phyloP scores from a whole-genome alignment of 176 grass and related monocot species.

The Aechmea fasciata region DNA sequence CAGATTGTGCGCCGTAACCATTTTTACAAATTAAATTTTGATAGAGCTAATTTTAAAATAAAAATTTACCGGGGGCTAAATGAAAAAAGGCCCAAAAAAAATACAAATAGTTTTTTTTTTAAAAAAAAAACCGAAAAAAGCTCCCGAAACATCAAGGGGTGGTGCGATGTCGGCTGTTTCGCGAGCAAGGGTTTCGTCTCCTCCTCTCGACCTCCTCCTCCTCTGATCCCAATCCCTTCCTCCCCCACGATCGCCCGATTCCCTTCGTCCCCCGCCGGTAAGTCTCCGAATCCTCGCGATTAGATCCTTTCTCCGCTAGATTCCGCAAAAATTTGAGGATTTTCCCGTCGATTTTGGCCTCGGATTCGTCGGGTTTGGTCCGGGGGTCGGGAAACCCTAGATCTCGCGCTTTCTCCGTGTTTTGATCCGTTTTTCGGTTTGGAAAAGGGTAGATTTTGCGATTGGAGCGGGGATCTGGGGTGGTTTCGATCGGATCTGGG shows the following conservation, averaged over 20 bases:
- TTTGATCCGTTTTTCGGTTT: background rate
- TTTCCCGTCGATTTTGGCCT: background rate
- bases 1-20: too few relatives aligned
- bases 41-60: too few relatives aligned
- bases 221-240: background rate
- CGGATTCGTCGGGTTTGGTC: background rate
- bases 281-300: background rate
- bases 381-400: background rate
- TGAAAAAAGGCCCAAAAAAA: too few relatives aligned
- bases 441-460: background rate
- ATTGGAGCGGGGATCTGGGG: background rate
- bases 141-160: background rate
- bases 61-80: too few relatives aligned
- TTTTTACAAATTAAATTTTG: too few relatives aligned
- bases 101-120: background rate
- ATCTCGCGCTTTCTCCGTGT: background rate
- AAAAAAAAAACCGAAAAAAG: background rate
- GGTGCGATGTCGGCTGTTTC: constrained; percentile 13
- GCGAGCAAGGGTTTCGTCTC: constrained; percentile 9
- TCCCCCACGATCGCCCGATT: background rate
- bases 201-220: background rate
- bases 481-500: background rate
- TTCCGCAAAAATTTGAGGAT: background rate
- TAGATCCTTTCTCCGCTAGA: background rate
- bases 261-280: background rate